Evolutionary conservation across 768 basidiomycete genomes (phyloP).

Genomic region (Boletus edulis): DNA sequence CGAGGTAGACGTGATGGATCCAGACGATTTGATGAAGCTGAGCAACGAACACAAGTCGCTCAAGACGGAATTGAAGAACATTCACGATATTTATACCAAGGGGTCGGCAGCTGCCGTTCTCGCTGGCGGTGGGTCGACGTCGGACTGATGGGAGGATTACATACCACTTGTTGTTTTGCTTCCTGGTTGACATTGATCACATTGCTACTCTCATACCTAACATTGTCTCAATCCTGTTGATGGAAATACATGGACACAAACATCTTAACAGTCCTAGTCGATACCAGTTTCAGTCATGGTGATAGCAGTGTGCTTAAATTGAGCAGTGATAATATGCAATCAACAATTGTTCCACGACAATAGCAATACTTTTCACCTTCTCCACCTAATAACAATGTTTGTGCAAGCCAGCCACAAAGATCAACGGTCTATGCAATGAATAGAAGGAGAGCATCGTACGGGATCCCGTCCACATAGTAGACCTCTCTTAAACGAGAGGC

Average conservation of each 20-base stretch:
- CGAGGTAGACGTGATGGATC: slow-evolving; percentile 52
- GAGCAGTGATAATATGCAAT: neutral
- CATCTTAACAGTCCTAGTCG: too few relatives aligned
- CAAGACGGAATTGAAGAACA: slow-evolving; percentile 52
- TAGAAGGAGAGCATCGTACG: slow-evolving; percentile 29
- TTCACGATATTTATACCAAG: slow-evolving; percentile 39
- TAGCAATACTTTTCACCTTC: neutral
- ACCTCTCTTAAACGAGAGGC: slow-evolving; percentile 27
- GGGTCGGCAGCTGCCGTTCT: neutral
- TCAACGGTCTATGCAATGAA: slow-evolving; percentile 23
- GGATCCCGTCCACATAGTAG: slow-evolving; percentile 31
- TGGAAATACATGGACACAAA: too few relatives aligned
- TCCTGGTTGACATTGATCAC: too few relatives aligned
- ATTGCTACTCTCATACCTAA: too few relatives aligned
- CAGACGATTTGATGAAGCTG: slow-evolving; percentile 49
- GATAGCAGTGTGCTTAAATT: neutral
- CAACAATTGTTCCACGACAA: neutral
- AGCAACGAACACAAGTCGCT: slow-evolving; percentile 43
- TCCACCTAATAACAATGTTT: slow-evolving; percentile 4
- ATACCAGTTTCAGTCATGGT: neutral
- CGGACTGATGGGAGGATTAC: slow-evolving; percentile 5
- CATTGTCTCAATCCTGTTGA: too few relatives aligned
- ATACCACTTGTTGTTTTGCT: too few relatives aligned
- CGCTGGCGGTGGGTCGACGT: slow-evolving; percentile 1
- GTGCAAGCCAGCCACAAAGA: neutral